These are phyloP conservation scores for Daldinia grandis DNA, from an alignment of 495 filamentous ascomycete genomes.

Conservation along the genomic window DNA sequence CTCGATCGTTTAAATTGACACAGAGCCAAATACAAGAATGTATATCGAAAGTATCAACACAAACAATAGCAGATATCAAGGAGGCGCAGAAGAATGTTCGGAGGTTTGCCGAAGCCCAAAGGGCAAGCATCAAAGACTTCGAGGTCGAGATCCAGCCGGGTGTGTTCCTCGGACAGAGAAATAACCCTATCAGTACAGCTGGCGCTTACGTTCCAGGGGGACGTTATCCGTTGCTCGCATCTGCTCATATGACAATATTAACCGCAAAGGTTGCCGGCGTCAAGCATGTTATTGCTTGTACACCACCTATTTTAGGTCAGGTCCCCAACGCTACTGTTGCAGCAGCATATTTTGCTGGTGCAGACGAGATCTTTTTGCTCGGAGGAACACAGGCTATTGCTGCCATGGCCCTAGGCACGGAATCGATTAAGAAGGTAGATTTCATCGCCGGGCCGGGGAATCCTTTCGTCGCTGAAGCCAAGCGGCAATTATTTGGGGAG, in stretches of 20 bases:
- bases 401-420: conserved; percentile 74
- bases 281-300: conserved; percentile 59
- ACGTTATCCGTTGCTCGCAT: conserved; percentile 63
- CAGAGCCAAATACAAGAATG: conserved; percentile 48
- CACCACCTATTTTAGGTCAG: conserved; percentile 60
- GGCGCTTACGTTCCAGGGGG: conserved; percentile 62
- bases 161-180: conserved; percentile 59
- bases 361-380: conserved; percentile 62
- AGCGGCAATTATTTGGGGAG: conserved; percentile 62
- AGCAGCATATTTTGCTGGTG: conserved; percentile 63
- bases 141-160: conserved; percentile 60
- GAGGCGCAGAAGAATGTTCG: conserved; percentile 61
- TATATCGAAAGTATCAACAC: conserved; percentile 49
- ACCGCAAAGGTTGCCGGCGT: conserved; percentile 66
- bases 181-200: conserved; percentile 52
- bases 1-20: conserved; percentile 56
- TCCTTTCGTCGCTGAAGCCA: conserved; percentile 64
- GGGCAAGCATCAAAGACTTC: conserved; percentile 54
- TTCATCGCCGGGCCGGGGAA: conserved; percentile 66
- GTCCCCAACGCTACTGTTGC: conserved; percentile 61
- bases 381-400: conserved; percentile 66
- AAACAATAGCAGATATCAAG: conserved; percentile 62
- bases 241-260: conserved; percentile 66
- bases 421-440: conserved; percentile 62
- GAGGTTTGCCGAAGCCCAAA: conserved; percentile 59